Percentiles rank a stretch among this genome's conserved stretches.
phyloP scores from a whole-genome alignment of 192 early-diverging fungal genomes.

The Backusella macrospora region DNA sequence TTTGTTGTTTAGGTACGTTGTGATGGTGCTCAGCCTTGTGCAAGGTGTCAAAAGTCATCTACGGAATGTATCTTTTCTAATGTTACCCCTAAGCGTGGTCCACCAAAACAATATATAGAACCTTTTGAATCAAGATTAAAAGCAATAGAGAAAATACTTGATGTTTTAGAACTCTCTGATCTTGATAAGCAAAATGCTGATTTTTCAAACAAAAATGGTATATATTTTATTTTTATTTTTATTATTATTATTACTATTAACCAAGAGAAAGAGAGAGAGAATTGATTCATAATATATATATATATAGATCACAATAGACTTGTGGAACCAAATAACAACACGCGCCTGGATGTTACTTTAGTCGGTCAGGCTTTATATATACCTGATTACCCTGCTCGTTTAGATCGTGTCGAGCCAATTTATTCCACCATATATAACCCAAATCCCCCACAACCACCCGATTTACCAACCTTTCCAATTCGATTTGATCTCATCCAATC shows the following conservation, averaged over 20 bases:
- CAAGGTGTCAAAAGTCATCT: constrained; percentile 31
- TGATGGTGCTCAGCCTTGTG: constrained; percentile 41
- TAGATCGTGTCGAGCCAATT: constrained; percentile 20
- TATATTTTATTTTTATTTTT: neutral
- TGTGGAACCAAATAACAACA: neutral
- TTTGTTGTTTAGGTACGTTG: constrained; percentile 37
- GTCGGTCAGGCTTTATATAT: constrained; percentile 32
- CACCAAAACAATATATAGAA: constrained; percentile 42
- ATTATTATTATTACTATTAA: neutral
- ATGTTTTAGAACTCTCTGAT: constrained; percentile 3
- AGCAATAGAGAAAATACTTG: constrained; percentile 30
- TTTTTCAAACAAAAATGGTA: neutral
- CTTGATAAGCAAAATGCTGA: neutral
- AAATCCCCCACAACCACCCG: constrained; percentile 12
- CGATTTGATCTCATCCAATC: constrained; percentile 38
- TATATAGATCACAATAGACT: neutral
- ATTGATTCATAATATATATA: neutral
- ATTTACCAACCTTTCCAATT: constrained; percentile 17
- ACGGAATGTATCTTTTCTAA: constrained; percentile 38
- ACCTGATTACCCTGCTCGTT: constrained; percentile 17
- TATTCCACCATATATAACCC: constrained; percentile 2
- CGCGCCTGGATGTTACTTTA: constrained; percentile 11
- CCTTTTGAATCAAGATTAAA: constrained; percentile 30
- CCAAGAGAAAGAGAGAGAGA: neutral
- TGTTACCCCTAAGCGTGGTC: constrained; percentile 31